A percentile compares a stretch with the other conserved stretches of the same genome.
Conservation (phyloP, 495 filamentous ascomycete species). For the Lophium mytilinum region DNA sequence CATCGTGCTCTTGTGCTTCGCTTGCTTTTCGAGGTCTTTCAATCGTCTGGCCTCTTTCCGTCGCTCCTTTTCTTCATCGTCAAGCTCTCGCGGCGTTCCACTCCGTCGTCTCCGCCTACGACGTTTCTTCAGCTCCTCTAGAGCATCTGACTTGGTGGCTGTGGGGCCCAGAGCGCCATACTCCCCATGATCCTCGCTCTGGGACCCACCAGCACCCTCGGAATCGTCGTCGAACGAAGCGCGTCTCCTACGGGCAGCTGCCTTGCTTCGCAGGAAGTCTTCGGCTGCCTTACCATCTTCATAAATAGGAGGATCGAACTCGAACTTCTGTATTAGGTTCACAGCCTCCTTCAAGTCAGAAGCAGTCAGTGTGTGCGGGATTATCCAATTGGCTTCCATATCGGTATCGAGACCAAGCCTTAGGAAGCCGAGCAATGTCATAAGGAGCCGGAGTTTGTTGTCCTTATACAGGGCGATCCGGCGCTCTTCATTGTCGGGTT, state of each 20-base stretch:
- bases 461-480: conserved; percentile 78
- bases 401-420: conserved; percentile 61
- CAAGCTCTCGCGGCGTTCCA: conserved; percentile 31
- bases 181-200: conserved; percentile 45
- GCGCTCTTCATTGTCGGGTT: conserved; percentile 57
- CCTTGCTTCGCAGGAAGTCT: conserved; percentile 66
- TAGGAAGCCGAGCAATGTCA: conserved; percentile 67
- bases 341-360: conserved; percentile 54
- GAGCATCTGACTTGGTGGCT: conserved; percentile 38
- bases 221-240: conserved; percentile 41
- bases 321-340: conserved; percentile 57
- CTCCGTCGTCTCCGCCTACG: conserved; percentile 35
- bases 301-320: conserved; percentile 63
- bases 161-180: conserved; percentile 67
- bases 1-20: conserved; percentile 74
- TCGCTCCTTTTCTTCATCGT: conserved; percentile 38
- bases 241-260: conserved; percentile 42
- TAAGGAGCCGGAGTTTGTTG: conserved; percentile 78
- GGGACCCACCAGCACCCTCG: conserved; percentile 33
- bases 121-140: conserved; percentile 47
- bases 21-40: conserved; percentile 43
- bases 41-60: conserved; percentile 33
- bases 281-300: conserved; percentile 65
- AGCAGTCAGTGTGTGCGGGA: conserved; percentile 59
- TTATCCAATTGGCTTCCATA: conserved; percentile 66